A percentile compares a stretch with the other conserved stretches of the same genome.
phyloP scores from a whole-genome alignment of 139 green algal species.

The Micractinium sp. region DNA sequence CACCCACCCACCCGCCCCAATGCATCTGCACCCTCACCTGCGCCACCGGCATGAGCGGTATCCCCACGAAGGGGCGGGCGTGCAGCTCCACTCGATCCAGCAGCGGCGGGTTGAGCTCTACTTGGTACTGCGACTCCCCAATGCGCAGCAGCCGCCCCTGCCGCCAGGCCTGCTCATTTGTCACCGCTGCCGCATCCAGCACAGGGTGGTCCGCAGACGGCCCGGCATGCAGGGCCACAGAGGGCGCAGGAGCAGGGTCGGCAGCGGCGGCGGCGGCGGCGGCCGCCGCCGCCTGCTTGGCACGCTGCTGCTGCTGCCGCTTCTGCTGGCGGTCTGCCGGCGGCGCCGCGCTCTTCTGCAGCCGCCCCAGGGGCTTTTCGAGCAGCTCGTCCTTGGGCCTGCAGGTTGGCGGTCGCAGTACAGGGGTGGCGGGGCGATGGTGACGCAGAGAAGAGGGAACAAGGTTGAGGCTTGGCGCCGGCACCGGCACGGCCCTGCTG shows the following conservation, averaged over 20 bases:
- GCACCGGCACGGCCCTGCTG: not conserved
- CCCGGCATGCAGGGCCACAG: constrained; percentile 37
- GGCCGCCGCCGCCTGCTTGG: not conserved
- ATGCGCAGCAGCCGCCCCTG: constrained; percentile 66
- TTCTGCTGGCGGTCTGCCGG: constrained; percentile 54
- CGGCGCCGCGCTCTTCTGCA: constrained; percentile 61
- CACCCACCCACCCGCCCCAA: not conserved
- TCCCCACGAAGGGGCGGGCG: constrained; percentile 40
- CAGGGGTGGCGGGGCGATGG: not conserved
- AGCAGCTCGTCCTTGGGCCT: constrained; percentile 74
- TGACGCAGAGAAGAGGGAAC: not conserved
- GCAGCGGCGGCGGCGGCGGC: not conserved
- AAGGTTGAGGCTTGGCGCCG: not conserved
- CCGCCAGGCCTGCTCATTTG: constrained; percentile 75
- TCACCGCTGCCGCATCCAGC: constrained; percentile 45
- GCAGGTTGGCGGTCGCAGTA: not conserved
- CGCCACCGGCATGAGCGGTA: constrained; percentile 38
- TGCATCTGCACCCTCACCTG: not conserved
- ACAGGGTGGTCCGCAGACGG: constrained; percentile 28
- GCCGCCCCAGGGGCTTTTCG: constrained; percentile 67
- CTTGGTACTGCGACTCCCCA: constrained; percentile 45
- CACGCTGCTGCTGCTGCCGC: constrained; percentile 22
- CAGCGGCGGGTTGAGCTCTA: constrained; percentile 76
- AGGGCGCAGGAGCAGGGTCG: not conserved
- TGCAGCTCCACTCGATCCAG: constrained; percentile 54